A percentile compares a stretch with the other conserved stretches of the same genome.
phyloP scores from a whole-genome alignment of 805 yeast genomes.

The Saccharomyces jurei region DNA sequence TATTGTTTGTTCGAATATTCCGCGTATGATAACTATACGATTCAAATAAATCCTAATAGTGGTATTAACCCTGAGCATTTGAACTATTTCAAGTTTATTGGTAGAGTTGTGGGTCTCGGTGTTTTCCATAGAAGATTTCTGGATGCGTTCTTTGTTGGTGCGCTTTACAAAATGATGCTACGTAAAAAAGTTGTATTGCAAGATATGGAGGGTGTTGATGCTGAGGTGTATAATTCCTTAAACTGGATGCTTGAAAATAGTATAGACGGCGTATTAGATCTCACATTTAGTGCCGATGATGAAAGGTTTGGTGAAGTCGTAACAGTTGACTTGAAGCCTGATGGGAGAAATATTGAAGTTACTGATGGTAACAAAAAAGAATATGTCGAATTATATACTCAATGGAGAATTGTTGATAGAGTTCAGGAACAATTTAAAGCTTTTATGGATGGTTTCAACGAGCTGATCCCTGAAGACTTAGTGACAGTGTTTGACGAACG shows the following conservation, averaged over 20 bases:
- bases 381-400: slow-evolving; percentile 88
- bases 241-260: slow-evolving; percentile 95
- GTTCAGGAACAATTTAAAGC: slow-evolving; percentile 95
- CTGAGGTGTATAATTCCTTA: slow-evolving; percentile 88
- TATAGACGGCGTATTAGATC: slow-evolving; percentile 76
- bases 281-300: slow-evolving; percentile 83
- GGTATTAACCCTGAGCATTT: slow-evolving; percentile 96
- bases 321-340: slow-evolving; percentile 80
- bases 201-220: slow-evolving; percentile 98
- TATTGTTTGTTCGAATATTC: slow-evolving; percentile 96
- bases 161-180: slow-evolving; percentile 94
- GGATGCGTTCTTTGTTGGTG: slow-evolving; percentile 98
- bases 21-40: slow-evolving; percentile 94
- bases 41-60: slow-evolving; percentile 95
- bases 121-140: slow-evolving; percentile 96
- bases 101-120: slow-evolving; percentile 96
- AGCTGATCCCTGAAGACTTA: slow-evolving; percentile 91
- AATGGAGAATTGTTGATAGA: slow-evolving; percentile 90
- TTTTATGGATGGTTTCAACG: slow-evolving; percentile 94
- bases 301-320: slow-evolving; percentile 92
- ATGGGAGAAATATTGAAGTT: slow-evolving; percentile 84
- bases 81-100: slow-evolving; percentile 95
- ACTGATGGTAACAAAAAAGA: slow-evolving; percentile 92
- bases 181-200: slow-evolving; percentile 89
- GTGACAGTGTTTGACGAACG: slow-evolving; percentile 96